Evolutionary conservation across 2,329 filamentous ascomycete genomes (phyloP).

Genomic region (Alternaria atra): DNA sequence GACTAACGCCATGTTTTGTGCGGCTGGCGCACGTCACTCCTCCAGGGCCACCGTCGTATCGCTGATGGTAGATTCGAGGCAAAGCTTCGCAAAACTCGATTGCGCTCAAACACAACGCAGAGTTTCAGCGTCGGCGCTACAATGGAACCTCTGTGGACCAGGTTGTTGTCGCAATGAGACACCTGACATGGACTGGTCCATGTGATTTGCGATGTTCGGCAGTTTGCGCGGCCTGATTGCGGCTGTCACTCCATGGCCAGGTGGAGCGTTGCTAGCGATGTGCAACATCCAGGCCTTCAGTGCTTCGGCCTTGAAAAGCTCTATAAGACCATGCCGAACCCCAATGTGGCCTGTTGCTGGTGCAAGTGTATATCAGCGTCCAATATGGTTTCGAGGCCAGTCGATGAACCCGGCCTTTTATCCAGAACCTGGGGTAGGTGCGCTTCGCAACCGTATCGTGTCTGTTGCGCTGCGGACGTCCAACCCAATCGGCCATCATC

Average conservation of each 20-base stretch:
- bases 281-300: neutral
- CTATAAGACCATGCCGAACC: neutral
- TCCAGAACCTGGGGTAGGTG: conserved; percentile 8
- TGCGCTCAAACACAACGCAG: neutral
- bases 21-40: neutral
- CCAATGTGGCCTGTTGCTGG: conserved; percentile 2
- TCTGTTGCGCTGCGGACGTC: conserved; percentile 1
- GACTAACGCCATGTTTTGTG: conserved; percentile 4
- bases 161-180: neutral
- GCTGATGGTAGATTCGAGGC: neutral
- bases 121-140: neutral
- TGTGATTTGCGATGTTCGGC: neutral
- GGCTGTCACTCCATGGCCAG: neutral
- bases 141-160: neutral
- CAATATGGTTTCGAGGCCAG: conserved; percentile 3
- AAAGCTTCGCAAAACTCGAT: neutral
- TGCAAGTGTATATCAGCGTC: neutral
- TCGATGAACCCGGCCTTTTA: neutral
- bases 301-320: neutral
- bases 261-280: conserved; percentile 3
- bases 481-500: neutral
- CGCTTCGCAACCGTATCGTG: neutral
- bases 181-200: neutral
- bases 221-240: conserved; percentile 1
- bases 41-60: neutral